phyloP scores from a whole-genome alignment of 441 rosid species.

The Francoa sonchifolia region DNA sequence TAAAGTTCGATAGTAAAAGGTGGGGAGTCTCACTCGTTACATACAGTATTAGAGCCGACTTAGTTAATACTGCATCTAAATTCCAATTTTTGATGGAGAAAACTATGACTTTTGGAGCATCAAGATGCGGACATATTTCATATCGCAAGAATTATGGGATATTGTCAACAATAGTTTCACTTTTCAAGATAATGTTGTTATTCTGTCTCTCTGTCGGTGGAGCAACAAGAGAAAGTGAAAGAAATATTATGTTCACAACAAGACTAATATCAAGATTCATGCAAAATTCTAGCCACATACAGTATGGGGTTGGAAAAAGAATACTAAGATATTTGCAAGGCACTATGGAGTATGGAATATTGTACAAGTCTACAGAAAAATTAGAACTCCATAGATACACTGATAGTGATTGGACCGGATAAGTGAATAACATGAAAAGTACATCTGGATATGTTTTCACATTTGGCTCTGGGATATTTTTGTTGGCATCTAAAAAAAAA shows the following conservation, averaged over 20 bases:
- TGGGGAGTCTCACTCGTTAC: no score
- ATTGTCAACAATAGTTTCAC: neutral
- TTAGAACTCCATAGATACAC: neutral
- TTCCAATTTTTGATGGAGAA: neutral
- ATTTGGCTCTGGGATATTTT: neutral
- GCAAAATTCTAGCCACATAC: neutral
- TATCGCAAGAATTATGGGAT: neutral
- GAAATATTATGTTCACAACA: neutral
- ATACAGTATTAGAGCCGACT: no score
- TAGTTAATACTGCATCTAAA: no score
- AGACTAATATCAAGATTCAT: constrained; percentile 5
- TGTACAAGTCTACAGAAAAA: neutral
- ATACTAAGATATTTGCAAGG: constrained; percentile 2
- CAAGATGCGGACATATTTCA: neutral
- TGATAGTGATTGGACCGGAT: constrained; percentile 1
- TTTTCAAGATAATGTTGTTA: no score
- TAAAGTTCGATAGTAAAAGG: no score
- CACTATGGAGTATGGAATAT: neutral
- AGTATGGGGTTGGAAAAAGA: neutral
- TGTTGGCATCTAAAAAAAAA: neutral
- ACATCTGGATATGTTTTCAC: neutral
- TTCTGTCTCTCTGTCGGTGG: no score
- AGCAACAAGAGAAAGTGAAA: no score
- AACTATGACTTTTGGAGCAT: neutral
- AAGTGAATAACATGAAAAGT: neutral